Evolutionary conservation across 495 filamentous ascomycete species (phyloP).

Genomic region (Aspergillus sclerotiicarbonarius): DNA sequence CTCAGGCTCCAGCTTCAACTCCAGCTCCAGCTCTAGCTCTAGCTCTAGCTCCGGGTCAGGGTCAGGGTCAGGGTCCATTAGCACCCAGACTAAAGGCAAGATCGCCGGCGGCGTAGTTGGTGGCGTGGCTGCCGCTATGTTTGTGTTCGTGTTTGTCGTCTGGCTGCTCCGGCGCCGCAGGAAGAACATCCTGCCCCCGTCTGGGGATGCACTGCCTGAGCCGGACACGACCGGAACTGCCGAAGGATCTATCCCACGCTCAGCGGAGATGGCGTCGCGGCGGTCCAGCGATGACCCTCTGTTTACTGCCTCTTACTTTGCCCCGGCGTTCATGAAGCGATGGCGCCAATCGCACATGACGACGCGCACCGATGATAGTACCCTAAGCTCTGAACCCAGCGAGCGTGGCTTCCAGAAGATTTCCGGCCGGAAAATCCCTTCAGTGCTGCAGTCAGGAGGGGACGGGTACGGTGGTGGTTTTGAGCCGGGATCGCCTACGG

Average conservation of each 20-base stretch:
- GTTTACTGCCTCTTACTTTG: conserved; percentile 53
- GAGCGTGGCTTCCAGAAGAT: conserved; percentile 61
- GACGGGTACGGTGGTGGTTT: conserved; percentile 63
- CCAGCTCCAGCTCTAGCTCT: not conserved
- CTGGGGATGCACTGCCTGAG: conserved; percentile 27
- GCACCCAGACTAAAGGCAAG: conserved; percentile 26
- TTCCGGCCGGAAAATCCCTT: conserved; percentile 69
- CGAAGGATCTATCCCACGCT: conserved; percentile 11
- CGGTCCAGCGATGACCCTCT: conserved; percentile 55
- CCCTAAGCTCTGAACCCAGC: conserved; percentile 30
- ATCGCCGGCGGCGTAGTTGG: conserved; percentile 67
- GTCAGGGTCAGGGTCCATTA: conserved; percentile 5
- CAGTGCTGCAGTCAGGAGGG: conserved; percentile 66
- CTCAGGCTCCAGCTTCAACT: no score
- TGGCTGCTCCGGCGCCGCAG: conserved; percentile 51
- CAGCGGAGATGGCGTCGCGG: conserved; percentile 45
- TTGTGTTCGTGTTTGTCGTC: conserved; percentile 52
- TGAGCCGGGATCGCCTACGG: conserved; percentile 24
- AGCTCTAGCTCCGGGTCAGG: conserved; percentile 1
- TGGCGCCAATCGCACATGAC: conserved; percentile 40
- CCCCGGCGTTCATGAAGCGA: conserved; percentile 44
- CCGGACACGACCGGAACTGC: conserved; percentile 11
- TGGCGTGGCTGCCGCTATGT: conserved; percentile 57
- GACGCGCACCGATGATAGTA: conserved; percentile 43
- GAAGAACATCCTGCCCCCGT: conserved; percentile 17